Evolutionary conservation across 2,329 filamentous ascomycete genomes (phyloP).

Genomic region (Rutstroemia sp.): DNA sequence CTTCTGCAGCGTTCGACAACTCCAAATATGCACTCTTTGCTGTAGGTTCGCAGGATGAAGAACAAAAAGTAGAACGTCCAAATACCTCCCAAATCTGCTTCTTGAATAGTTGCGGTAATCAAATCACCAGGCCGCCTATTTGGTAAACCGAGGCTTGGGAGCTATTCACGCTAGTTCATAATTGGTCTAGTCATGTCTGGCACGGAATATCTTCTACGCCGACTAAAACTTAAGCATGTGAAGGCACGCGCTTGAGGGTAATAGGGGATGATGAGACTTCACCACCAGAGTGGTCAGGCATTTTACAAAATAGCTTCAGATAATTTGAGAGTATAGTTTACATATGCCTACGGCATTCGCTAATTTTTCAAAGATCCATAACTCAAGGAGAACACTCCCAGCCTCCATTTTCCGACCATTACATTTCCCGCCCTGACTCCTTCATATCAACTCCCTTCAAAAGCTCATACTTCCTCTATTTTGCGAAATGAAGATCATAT

Average conservation of each 20-base stretch:
- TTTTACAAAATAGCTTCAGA: neutral
- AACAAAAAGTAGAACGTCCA: too few relatives aligned
- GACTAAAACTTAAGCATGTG: neutral
- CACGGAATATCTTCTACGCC: neutral
- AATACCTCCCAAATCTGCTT: too few relatives aligned
- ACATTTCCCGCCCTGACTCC: neutral
- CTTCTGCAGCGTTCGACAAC: too few relatives aligned
- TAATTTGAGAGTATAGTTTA: neutral
- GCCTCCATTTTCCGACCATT: slow-evolving; percentile 41
- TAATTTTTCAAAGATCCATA: slow-evolving; percentile 36
- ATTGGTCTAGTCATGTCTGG: neutral
- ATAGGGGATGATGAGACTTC: too few relatives aligned
- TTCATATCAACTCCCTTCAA: neutral
- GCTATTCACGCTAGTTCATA: neutral
- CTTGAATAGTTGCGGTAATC: neutral
- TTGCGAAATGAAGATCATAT: slow-evolving; percentile 97
- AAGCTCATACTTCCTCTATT: slow-evolving; percentile 43
- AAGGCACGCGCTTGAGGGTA: too few relatives aligned
- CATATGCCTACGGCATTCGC: slow-evolving; percentile 48
- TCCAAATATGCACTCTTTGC: too few relatives aligned
- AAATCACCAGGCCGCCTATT: neutral
- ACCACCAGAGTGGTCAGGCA: neutral
- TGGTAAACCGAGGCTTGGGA: neutral
- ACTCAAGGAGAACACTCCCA: slow-evolving; percentile 49
- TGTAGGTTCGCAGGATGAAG: too few relatives aligned